Percentiles rank a stretch among this genome's conserved stretches.
Evolutionary conservation across 208 protist genomes (phyloP).

Genomic region (Acanthamoeba quina): DNA sequence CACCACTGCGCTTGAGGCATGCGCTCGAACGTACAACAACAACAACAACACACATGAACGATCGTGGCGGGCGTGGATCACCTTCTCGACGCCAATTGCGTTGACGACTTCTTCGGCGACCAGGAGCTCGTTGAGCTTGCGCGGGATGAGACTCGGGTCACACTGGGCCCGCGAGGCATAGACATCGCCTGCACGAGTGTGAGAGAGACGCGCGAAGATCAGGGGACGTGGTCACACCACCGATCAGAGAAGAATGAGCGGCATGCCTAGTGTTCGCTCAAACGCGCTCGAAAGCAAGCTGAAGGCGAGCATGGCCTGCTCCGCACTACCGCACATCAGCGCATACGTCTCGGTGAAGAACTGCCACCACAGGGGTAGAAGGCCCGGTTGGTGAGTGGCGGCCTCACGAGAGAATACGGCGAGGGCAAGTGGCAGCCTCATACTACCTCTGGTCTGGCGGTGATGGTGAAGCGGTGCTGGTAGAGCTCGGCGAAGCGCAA

Average conservation of each 20-base stretch:
- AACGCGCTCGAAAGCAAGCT: slow-evolving; percentile 27
- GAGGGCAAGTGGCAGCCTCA: neutral
- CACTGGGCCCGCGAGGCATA: neutral
- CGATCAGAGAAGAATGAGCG: neutral
- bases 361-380: neutral
- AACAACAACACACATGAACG: too few species aligned
- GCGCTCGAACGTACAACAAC: neutral
- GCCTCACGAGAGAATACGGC: neutral
- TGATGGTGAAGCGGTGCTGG: neutral
- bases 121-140: slow-evolving; percentile 55
- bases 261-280: slow-evolving; percentile 12
- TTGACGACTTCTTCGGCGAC: neutral
- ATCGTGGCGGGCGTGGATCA: neutral
- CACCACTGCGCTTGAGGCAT: neutral
- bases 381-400: too few species aligned
- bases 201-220: neutral
- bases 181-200: neutral
- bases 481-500: slow-evolving; percentile 16
- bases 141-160: neutral
- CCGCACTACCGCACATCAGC: neutral
- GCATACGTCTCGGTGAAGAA: neutral
- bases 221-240: neutral
- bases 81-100: neutral
- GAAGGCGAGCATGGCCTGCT: slow-evolving; percentile 29
- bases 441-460: slow-evolving; percentile 9